phyloP scores from a whole-genome alignment of 2,329 filamentous ascomycete species.

The Lachnellula arida region DNA sequence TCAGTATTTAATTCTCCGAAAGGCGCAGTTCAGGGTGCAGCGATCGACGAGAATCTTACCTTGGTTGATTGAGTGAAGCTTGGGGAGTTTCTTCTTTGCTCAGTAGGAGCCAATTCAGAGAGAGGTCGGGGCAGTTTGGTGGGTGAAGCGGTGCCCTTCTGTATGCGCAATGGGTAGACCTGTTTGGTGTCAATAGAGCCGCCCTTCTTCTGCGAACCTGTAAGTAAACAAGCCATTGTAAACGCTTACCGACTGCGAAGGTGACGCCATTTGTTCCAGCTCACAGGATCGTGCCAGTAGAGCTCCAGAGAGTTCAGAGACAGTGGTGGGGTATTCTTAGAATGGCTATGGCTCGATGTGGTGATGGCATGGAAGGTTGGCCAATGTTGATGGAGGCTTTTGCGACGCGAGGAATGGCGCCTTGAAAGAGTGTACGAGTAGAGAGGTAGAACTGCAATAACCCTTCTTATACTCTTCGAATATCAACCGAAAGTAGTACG shows the following conservation, averaged over 20 bases:
- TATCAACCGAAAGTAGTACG: too few relatives aligned
- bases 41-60: slow-evolving; percentile 44
- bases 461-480: too few relatives aligned
- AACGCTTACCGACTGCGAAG: slow-evolving; percentile 24
- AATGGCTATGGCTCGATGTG: slow-evolving; percentile 7
- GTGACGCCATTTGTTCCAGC: slow-evolving; percentile 20
- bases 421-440: neutral
- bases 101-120: slow-evolving; percentile 82
- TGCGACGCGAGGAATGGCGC: slow-evolving; percentile 20
- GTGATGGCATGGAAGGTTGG: slow-evolving; percentile 16
- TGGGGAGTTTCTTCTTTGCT: slow-evolving; percentile 85
- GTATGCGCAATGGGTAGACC: slow-evolving; percentile 76
- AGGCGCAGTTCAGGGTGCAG: slow-evolving; percentile 5
- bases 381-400: slow-evolving; percentile 9
- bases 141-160: slow-evolving; percentile 63
- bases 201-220: neutral
- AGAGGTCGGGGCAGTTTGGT: slow-evolving; percentile 69
- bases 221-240: slow-evolving; percentile 9
- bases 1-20: slow-evolving; percentile 28
- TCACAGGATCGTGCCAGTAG: neutral
- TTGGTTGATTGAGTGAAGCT: slow-evolving; percentile 76
- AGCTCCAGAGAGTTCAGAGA: neutral
- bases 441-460: too few relatives aligned
- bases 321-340: slow-evolving; percentile 5
- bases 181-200: slow-evolving; percentile 31